Evolutionary conservation across 1,284 basidiomycete genomes (phyloP).

Genomic region (Trichosporon sp.): DNA sequence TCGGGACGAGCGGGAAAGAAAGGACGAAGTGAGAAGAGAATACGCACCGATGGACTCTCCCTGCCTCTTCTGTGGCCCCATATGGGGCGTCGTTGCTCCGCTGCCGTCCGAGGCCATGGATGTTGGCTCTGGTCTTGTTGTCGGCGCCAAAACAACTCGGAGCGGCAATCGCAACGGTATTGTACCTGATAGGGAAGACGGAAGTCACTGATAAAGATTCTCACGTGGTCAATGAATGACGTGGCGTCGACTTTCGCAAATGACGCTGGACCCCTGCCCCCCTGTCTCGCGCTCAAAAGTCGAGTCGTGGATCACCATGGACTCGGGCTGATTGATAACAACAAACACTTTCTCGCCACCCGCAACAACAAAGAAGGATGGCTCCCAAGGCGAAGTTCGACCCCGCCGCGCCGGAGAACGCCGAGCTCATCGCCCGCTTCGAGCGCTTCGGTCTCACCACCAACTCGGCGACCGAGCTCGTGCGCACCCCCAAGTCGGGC

Average conservation of each 20-base stretch:
- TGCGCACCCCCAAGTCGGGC: conserved; percentile 76
- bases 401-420: conserved; percentile 58
- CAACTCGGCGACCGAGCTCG: conserved; percentile 79
- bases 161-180: conserved; percentile 7
- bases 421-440: conserved; percentile 68
- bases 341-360: conserved; percentile 10
- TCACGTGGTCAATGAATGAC: conserved; percentile 11
- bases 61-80: not conserved
- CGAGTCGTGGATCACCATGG: not conserved
- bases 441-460: conserved; percentile 76
- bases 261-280: conserved; percentile 2
- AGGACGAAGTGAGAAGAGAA: not conserved
- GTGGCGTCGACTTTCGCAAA: not conserved
- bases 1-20: not conserved
- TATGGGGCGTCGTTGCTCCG: conserved; percentile 16
- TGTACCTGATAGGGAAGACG: not conserved
- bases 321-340: conserved; percentile 7
- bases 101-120: not conserved
- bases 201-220: conserved; percentile 1
- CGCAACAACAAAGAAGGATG: conserved; percentile 47
- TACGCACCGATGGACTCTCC: not conserved
- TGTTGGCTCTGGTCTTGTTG: not conserved
- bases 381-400: conserved; percentile 60
- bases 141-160: conserved; percentile 5
- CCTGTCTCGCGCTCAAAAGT: conserved; percentile 14